Evolutionary conservation across 192 early-diverging fungal species (phyloP), one percentile per base, ranked within the genome.

Genomic region (Backusella sp.): DNA sequence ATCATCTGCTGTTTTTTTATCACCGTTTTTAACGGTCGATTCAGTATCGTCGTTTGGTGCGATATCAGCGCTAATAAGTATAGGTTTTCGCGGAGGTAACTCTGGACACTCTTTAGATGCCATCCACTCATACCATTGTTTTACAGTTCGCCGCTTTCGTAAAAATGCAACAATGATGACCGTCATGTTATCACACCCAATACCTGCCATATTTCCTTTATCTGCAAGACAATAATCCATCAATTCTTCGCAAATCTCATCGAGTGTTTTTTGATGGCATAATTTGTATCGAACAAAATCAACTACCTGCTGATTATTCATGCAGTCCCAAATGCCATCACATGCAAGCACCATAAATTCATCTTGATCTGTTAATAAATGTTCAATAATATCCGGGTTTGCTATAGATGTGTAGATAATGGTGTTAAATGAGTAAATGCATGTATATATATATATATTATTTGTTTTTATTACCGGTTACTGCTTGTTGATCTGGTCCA

Each of bases 121-220:
- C 39, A 90, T 80, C 76, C 80, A 76, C 19, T 82, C 77, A 42
- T 88, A 84, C 97, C 97, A 98, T 78, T 94, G 88, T 17, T 92
- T 88, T 74, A 85, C 84, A 52, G 87, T 88, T 76, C 86, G 88
- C 37, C 92, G 15, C 46, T 49, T 93, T 65, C 92, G 88, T 76
- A 98, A 86, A 53, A 97, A 86, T 2, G 87, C 98, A 9, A 96
- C 91, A 66, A 99, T 94, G 21, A 98, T 83, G 23, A 99, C 94
- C 0, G 98, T 98, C 98, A 99, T 99, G 85, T 99, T 99, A 85
- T 99, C 98, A 85, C 97, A 99, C 30, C 98, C 98, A 71, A 99
- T 90, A 21, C 95, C 94, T 59, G 91, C 93, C 73, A 95, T 84
- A 39, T 96, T 96, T 71, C 86, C 89, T 76, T 96, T 95, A 21